Evolutionary conservation across 2,329 filamentous ascomycete species (phyloP), one percentile per base, ranked within the genome.

Genomic region (Nothophoma quercina): DNA sequence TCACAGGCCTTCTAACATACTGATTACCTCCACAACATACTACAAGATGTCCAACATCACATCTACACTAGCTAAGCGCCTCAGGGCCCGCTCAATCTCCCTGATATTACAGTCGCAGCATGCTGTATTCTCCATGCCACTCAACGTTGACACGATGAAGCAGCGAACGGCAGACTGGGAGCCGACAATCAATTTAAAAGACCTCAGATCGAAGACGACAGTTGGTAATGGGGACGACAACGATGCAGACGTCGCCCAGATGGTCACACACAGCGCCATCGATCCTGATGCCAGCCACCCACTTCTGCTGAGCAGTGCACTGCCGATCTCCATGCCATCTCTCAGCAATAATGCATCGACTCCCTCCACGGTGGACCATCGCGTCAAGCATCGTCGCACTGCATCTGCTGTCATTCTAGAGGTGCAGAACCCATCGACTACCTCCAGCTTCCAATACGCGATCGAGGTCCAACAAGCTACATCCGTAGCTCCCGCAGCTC

Each of bases 181-280:
- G 25, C 56, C 45, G 0, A 2, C 33, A 5, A 9, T 53, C 2
- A 4, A 25, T n/a, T 10, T 51, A 9, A 15, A 19, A 7, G 29
- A 15, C 9, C 23, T 33, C 26, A n/a, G n/a, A n/a, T n/a, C n/a
- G n/a, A n/a, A n/a, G n/a, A n/a, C n/a, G n/a, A n/a, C n/a, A n/a
- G n/a, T n/a, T n/a, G 22, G 34, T 5, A 16, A 25, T n/a, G 21
- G 41, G 8, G 26, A 30, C 9, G 22, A 35, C n/a, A n/a, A 21
- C 30, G 40, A 29, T 13, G 7, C 34, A 3, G 21, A 41, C 4
- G n/a, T 32, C 6, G 15, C 19, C 5, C 35, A 18, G 7, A 56
- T 56, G 45, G 36, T n/a, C 2, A 55, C 52, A 3, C 55, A 44
- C 44, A 43, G 18, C 16, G 33, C 52, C 2, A 55, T 52, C 22